phyloP scores from a whole-genome alignment of 1,284 basidiomycete species.

The Ceratobasidium sp. region DNA sequence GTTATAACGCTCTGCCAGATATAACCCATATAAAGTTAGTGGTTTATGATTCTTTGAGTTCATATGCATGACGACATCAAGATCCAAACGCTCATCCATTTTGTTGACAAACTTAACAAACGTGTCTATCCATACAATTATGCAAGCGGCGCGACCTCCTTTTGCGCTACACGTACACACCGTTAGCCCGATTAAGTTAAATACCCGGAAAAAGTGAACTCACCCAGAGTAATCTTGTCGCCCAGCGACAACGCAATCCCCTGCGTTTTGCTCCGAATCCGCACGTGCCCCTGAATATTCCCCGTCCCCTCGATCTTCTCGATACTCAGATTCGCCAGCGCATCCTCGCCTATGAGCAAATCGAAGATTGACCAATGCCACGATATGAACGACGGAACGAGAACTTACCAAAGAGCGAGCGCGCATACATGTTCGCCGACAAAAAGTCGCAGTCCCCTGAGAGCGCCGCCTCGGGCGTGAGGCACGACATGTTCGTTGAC shows the following conservation, averaged over 20 bases:
- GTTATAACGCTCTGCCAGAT: no score
- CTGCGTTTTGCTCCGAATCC: slow-evolving; percentile 94
- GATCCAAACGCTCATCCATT: neutral
- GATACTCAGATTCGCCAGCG: slow-evolving; percentile 94
- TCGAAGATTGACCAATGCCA: neutral
- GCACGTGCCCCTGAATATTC: slow-evolving; percentile 88
- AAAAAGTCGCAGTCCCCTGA: slow-evolving; percentile 95
- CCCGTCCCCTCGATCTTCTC: slow-evolving; percentile 87
- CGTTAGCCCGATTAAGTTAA: neutral
- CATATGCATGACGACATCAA: neutral
- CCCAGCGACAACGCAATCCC: slow-evolving; percentile 95
- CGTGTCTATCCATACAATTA: slow-evolving; percentile 12
- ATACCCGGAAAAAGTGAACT: slow-evolving; percentile 50
- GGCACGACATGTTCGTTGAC: slow-evolving; percentile 94
- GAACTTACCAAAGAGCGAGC: slow-evolving; percentile 84
- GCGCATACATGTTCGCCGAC: slow-evolving; percentile 93
- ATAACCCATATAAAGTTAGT: no score
- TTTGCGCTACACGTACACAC: slow-evolving; percentile 47
- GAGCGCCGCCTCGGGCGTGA: slow-evolving; percentile 93
- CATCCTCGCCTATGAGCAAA: slow-evolving; percentile 83
- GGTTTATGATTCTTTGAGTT: no score
- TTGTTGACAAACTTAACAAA: neutral
- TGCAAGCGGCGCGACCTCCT: slow-evolving; percentile 44
- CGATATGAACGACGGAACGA: neutral
- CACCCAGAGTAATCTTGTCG: slow-evolving; percentile 92